phyloP scores from a whole-genome alignment of 176 grass and related monocot species.

The barley (Hordeum vulgare) region DNA sequence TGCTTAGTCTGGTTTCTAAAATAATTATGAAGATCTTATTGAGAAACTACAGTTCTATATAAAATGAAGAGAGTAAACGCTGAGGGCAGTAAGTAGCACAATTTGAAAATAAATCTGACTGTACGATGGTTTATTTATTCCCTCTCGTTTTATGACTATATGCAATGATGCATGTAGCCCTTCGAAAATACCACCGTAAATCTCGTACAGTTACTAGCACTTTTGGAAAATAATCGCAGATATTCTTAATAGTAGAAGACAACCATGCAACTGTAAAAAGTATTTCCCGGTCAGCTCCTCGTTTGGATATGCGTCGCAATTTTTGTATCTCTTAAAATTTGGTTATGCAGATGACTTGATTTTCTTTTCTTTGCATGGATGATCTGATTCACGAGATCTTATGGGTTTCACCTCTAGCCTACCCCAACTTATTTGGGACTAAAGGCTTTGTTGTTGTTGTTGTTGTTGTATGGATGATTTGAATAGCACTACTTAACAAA shows the following conservation, averaged over 20 bases:
- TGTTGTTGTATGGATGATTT: neutral
- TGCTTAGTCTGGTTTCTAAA: neutral
- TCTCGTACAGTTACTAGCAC: neutral
- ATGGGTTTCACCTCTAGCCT: too few species aligned
- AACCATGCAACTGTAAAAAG: neutral
- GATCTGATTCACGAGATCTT: too few species aligned
- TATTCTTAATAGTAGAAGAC: neutral
- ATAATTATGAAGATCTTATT: neutral
- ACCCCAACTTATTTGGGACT: too few species aligned
- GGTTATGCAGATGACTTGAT: neutral
- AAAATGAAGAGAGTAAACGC: neutral
- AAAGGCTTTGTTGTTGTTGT: too few species aligned
- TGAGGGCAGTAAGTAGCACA: neutral
- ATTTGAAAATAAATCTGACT: neutral
- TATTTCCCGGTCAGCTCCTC: neutral
- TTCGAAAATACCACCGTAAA: conserved; percentile 5
- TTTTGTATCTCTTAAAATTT: conserved; percentile 1
- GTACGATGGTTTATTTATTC: neutral
- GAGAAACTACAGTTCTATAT: neutral
- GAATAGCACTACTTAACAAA: conserved; percentile 1
- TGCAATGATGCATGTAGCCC: neutral
- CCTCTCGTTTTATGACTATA: neutral
- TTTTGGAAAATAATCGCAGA: neutral
- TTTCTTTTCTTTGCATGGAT: neutral
- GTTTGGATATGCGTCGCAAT: neutral